Base-by-base conservation (phyloP, 805 yeast genomes). In the Candida berthetii region DNA sequence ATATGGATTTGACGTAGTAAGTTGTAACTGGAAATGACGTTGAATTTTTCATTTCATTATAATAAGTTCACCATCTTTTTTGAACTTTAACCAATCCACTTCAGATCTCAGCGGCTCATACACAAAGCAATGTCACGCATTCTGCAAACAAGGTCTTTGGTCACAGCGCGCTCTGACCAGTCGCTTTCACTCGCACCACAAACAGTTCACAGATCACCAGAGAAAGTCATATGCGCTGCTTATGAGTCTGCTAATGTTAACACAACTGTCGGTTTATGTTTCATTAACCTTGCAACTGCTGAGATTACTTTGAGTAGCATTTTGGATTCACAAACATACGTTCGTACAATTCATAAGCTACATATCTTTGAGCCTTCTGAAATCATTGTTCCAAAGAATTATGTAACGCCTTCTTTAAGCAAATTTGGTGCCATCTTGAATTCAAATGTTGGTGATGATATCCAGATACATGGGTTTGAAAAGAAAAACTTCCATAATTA, bases 271-370 rank as follows among this genome's bases (percentile, higher is more conserved):
- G 77, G 76, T 3, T 39, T 70, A 4, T 68, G 73, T 36, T 58
- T 69, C 33, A 41, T 69, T 4, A 58, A 65, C 39, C 50, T 62
- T 13, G 60, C 54, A 28, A 65, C 69, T 0, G 74, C 73, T 4
- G 63, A 57, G 29, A 42, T 72, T 42, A 55, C 55, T 2, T 40
- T 68, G 16, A 60, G 69, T 13, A 64, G 62, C 13, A 55, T 65
- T 13, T 52, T 62, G 16, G 78, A 72, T 47, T 65, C 77, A 0
- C 74, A 66, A 45, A 71, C 74, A 0, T 71, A 60, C 42, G 69
- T 71, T 3, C 53, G 75, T 36, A 68, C 74, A 0, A 50, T 72
- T 8, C 71, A 72, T 44, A 66, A 66, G 42, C 39, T 71, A 1
- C 61, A 59, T 16, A 53, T 69, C 1, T 55, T 53, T 36, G 49